Evolutionary conservation across 108 stramenopile genomes (phyloP).

Genomic region (Cyclotella choctawhatcheeana): DNA sequence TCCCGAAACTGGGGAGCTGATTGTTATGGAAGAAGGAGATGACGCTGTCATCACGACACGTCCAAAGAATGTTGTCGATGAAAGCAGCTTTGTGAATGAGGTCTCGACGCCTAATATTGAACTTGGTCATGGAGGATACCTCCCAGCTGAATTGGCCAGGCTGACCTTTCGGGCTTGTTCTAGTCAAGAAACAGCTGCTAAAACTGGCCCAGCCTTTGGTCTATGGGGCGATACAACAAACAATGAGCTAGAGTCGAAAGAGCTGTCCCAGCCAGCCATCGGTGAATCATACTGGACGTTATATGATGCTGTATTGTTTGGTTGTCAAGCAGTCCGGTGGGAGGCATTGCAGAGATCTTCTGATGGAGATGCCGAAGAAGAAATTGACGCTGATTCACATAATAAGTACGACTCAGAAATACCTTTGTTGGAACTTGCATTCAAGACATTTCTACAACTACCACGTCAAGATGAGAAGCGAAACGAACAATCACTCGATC

Average conservation of each 20-base stretch:
- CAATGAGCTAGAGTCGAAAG: neutral
- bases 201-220: neutral
- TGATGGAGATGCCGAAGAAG: slow-evolving; percentile 8
- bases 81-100: slow-evolving; percentile 58
- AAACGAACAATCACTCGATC: slow-evolving; percentile 43
- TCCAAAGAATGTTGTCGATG: slow-evolving; percentile 71
- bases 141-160: slow-evolving; percentile 64
- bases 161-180: slow-evolving; percentile 63
- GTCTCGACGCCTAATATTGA: slow-evolving; percentile 62
- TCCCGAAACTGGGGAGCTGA: slow-evolving; percentile 28
- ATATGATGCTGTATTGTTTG: slow-evolving; percentile 79
- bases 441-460: slow-evolving; percentile 38
- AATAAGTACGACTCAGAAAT: slow-evolving; percentile 43
- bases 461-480: slow-evolving; percentile 24
- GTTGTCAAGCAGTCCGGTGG: slow-evolving; percentile 74
- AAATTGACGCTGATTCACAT: neutral
- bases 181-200: slow-evolving; percentile 31
- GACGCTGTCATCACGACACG: slow-evolving; percentile 16
- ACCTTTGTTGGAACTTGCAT: slow-evolving; percentile 46
- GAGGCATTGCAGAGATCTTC: slow-evolving; percentile 30
- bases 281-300: slow-evolving; percentile 64
- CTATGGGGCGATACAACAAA: neutral
- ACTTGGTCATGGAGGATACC: slow-evolving; percentile 83
- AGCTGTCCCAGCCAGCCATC: neutral
- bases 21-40: slow-evolving; percentile 28